These are phyloP conservation scores for Sanghuangporus weigelae DNA, from an alignment of 1,284 basidiomycete genomes.

Conservation along the genomic window DNA sequence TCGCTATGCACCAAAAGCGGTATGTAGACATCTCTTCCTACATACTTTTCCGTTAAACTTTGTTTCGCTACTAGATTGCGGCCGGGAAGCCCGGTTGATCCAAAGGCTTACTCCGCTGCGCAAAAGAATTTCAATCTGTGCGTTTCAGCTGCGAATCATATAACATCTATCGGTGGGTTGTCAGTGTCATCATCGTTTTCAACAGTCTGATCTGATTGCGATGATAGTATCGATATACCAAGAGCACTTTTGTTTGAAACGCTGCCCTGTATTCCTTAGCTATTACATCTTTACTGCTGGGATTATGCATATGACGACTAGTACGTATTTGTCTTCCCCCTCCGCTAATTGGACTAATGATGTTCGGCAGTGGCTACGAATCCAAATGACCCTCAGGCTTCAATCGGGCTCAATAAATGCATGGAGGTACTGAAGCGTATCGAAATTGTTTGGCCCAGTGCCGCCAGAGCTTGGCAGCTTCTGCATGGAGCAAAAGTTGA, in stretches of 20 bases:
- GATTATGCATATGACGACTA: conserved; percentile 72
- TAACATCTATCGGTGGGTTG: conserved; percentile 62
- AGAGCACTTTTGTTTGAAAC: conserved; percentile 58
- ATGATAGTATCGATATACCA: conserved; percentile 47
- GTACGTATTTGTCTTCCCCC: conserved; percentile 32
- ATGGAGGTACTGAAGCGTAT: conserved; percentile 67
- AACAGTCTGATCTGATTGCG: background rate
- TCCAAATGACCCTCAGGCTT: conserved; percentile 63
- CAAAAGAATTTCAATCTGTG: conserved; percentile 71
- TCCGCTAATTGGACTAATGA: conserved; percentile 20
- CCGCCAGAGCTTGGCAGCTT: conserved; percentile 68
- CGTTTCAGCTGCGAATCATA: conserved; percentile 70
- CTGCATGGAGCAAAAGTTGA: conserved; percentile 59
- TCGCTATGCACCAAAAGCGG: conserved; percentile 25
- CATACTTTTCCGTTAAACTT: background rate
- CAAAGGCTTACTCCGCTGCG: conserved; percentile 46
- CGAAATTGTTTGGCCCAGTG: conserved; percentile 73
- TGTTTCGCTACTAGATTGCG: background rate
- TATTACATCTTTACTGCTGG: conserved; percentile 82
- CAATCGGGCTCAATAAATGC: conserved; percentile 57
- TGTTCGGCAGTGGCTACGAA: conserved; percentile 48
- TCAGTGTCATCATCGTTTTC: background rate
- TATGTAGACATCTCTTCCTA: conserved; percentile 19
- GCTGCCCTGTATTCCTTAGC: conserved; percentile 67
- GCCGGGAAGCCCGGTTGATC: conserved; percentile 38